Conservation (phyloP, 108 stramenopile species). For the Cyclostephanos tholiformis region DNA sequence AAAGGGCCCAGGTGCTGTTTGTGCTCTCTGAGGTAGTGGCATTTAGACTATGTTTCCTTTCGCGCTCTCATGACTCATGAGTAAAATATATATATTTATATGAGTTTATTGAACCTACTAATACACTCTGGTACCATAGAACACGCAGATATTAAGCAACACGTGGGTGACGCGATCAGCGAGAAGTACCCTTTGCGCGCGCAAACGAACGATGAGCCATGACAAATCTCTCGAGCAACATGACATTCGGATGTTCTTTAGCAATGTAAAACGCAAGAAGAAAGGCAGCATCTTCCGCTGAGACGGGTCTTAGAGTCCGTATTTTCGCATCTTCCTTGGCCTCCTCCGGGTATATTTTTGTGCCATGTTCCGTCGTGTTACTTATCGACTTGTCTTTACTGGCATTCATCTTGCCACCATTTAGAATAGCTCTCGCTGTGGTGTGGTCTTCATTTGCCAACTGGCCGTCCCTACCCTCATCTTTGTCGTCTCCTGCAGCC, state of each 20-base stretch:
- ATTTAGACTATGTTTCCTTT: no score
- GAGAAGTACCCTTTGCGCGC: background rate
- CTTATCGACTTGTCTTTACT: background rate
- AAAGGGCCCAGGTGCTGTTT: no score
- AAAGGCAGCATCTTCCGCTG: constrained; percentile 45
- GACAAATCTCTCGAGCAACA: constrained; percentile 46
- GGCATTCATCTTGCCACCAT: background rate
- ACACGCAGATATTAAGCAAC: background rate
- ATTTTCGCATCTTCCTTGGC: background rate
- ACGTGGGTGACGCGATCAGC: no score
- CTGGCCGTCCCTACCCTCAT: background rate
- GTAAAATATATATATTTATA: no score
- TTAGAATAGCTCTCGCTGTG: background rate
- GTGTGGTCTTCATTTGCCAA: background rate
- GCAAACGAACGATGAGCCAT: background rate
- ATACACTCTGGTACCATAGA: no score
- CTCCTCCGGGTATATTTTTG: background rate
- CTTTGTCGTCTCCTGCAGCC: background rate
- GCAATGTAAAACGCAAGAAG: constrained; percentile 72
- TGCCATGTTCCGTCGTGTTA: background rate
- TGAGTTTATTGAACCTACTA: no score
- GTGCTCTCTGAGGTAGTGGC: no score
- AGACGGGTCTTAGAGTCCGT: background rate
- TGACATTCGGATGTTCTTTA: constrained; percentile 72
- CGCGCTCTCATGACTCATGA: no score